A percentile compares a stretch with the other conserved stretches of the same genome.
Evolutionary conservation across 306 rosid genomes (phyloP).

Genomic region (Pterocarpus macrocarpus): DNA sequence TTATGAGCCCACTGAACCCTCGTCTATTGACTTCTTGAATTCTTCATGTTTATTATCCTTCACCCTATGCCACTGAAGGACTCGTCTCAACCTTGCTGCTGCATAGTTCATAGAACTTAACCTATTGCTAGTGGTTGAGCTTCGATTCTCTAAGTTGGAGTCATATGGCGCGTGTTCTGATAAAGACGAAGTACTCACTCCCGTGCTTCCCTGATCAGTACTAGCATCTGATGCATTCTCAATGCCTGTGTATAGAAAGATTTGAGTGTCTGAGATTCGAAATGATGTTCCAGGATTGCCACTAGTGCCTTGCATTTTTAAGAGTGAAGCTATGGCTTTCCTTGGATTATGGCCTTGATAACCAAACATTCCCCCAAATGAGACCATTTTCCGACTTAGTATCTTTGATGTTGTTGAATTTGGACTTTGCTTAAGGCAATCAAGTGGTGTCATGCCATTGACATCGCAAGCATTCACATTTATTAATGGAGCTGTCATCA

Average conservation of each 20-base stretch:
- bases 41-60: constrained; percentile 57
- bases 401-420: constrained; percentile 69
- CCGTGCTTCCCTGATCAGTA: constrained; percentile 60
- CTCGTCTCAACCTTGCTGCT: constrained; percentile 62
- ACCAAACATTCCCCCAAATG: constrained; percentile 79
- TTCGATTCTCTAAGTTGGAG: constrained; percentile 51
- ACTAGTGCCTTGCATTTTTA: constrained; percentile 68
- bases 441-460: constrained; percentile 80
- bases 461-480: constrained; percentile 69
- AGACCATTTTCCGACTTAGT: constrained; percentile 69
- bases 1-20: constrained; percentile 56
- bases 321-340: constrained; percentile 66
- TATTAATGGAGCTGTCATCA: constrained; percentile 68
- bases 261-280: constrained; percentile 77
- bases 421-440: constrained; percentile 71
- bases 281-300: constrained; percentile 86
- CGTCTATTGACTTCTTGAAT: constrained; percentile 48
- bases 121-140: constrained; percentile 55
- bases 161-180: constrained; percentile 52
- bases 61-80: constrained; percentile 64
- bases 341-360: constrained; percentile 59
- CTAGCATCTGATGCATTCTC: constrained; percentile 60
- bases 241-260: constrained; percentile 74
- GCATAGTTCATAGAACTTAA: constrained; percentile 64
- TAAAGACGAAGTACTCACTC: constrained; percentile 54